phyloP scores from a whole-genome alignment of 345 rosid genomes.

The Eucalyptus shirleyi region DNA sequence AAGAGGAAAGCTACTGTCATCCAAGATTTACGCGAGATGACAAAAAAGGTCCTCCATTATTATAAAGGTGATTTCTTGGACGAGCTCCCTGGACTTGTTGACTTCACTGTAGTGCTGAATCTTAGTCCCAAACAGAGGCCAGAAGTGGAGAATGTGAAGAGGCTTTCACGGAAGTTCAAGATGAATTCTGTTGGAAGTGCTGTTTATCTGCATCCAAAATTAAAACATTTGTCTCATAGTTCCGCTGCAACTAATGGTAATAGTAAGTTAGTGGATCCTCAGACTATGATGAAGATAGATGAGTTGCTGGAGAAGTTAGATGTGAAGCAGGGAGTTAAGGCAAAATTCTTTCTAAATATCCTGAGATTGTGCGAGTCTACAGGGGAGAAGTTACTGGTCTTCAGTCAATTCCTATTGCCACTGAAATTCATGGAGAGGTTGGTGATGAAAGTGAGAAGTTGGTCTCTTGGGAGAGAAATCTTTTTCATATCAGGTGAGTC shows the following conservation, averaged over 20 bases:
- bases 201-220: constrained; percentile 56
- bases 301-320: constrained; percentile 27
- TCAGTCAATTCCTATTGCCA: constrained; percentile 74
- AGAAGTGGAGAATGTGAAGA: constrained; percentile 32
- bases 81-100: constrained; percentile 76
- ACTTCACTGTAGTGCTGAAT: constrained; percentile 66
- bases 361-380: constrained; percentile 47
- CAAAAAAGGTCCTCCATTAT: constrained; percentile 64
- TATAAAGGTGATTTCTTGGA: constrained; percentile 86
- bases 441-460: constrained; percentile 30
- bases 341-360: constrained; percentile 66
- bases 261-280: not conserved
- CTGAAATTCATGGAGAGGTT: constrained; percentile 61
- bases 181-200: constrained; percentile 52
- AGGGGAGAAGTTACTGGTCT: constrained; percentile 70
- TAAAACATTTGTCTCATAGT: constrained; percentile 22
- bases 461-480: constrained; percentile 53
- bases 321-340: constrained; percentile 64
- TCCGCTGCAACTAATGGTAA: constrained; percentile 11
- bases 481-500: constrained; percentile 73
- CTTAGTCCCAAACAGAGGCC: constrained; percentile 45
- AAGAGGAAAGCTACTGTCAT: constrained; percentile 51
- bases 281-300: constrained; percentile 29
- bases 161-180: constrained; percentile 42
- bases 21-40: constrained; percentile 82